Conservation (phyloP, 2,329 filamentous ascomycete genomes). For the Ceratocystis ficicola region DNA sequence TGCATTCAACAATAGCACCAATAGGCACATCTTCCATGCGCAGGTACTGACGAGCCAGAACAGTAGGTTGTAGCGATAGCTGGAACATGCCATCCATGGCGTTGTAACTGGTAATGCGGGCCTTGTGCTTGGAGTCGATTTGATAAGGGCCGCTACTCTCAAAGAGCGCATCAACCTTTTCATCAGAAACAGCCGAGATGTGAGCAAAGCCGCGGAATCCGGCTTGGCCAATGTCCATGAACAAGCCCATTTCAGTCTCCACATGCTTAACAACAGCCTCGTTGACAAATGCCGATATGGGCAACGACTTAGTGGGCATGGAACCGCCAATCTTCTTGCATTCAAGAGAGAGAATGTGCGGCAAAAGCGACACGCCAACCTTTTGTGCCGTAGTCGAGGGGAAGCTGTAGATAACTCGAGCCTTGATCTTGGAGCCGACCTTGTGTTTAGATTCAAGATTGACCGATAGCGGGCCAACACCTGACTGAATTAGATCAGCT, state of each 20-base stretch:
- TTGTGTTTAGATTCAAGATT: constrained; percentile 70
- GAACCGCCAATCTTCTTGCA: constrained; percentile 34
- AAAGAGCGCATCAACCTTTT: constrained; percentile 73
- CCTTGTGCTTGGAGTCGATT: constrained; percentile 63
- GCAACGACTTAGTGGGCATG: constrained; percentile 46
- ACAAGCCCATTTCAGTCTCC: constrained; percentile 68
- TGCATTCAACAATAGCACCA: constrained; percentile 68
- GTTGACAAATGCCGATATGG: constrained; percentile 64
- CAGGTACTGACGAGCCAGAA: constrained; percentile 79
- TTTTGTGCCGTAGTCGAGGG: constrained; percentile 67
- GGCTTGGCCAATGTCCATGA: constrained; percentile 51
- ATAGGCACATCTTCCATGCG: constrained; percentile 81
- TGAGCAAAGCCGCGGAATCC: constrained; percentile 81
- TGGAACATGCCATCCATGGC: constrained; percentile 74
- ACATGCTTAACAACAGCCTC: constrained; percentile 70
- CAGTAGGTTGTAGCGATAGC: constrained; percentile 66
- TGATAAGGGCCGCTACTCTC: constrained; percentile 67
- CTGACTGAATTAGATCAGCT: constrained; percentile 81
- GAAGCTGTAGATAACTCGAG: constrained; percentile 77
- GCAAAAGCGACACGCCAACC: constrained; percentile 74
- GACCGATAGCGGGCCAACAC: constrained; percentile 53
- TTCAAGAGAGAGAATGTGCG: constrained; percentile 62
- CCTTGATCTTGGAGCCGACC: constrained; percentile 71
- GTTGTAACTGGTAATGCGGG: constrained; percentile 77
- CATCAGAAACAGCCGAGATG: constrained; percentile 83